Conservation (phyloP, 2,329 filamentous ascomycete species). For the Triangularia verruculosa region DNA sequence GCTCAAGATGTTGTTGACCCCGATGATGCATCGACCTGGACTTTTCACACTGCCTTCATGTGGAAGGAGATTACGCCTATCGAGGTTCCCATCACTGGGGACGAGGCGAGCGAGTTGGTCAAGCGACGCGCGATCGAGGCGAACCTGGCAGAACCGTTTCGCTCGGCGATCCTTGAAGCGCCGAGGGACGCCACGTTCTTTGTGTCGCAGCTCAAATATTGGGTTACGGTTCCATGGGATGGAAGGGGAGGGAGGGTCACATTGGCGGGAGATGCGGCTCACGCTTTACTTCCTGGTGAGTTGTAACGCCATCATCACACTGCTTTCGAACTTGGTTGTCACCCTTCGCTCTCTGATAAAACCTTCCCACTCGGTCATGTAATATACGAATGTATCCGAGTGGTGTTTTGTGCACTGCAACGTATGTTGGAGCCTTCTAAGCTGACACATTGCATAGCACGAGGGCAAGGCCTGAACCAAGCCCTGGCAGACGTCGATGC, state of each 20-base stretch:
- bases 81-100: background rate
- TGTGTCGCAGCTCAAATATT: slow-evolving; percentile 12
- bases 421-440: background rate
- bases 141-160: slow-evolving; percentile 15
- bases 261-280: slow-evolving; percentile 17
- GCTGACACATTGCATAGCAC: background rate
- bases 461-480: slow-evolving; percentile 12
- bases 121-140: background rate
- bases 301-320: background rate
- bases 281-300: slow-evolving; percentile 16
- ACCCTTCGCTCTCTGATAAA: background rate
- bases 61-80: background rate
- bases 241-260: slow-evolving; percentile 7
- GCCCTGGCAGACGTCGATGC: slow-evolving; percentile 7
- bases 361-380: background rate
- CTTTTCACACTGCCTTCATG: slow-evolving; percentile 12
- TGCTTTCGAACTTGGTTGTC: background rate
- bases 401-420: background rate
- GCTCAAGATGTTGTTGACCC: slow-evolving; percentile 13
- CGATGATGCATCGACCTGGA: slow-evolving; percentile 7
- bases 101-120: slow-evolving; percentile 6
- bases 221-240: slow-evolving; percentile 14
- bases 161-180: slow-evolving; percentile 9
- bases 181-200: background rate
- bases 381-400: no score